phyloP scores from a whole-genome alignment of 1,284 basidiomycete species.

The Cryptococcus hybrid region DNA sequence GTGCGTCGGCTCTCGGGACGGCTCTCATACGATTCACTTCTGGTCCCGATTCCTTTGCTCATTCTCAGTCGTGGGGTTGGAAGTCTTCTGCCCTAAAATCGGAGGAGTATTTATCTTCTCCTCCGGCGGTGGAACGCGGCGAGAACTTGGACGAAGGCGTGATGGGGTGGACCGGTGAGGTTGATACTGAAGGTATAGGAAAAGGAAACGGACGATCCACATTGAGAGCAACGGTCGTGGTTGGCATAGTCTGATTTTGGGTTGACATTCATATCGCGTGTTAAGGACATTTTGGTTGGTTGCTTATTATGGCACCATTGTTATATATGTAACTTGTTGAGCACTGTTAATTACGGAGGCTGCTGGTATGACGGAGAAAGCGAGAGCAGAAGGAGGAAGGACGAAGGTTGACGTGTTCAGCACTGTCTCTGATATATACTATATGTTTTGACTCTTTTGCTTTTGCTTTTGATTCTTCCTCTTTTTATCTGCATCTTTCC shows the following conservation, averaged over 20 bases:
- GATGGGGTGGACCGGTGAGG: slow-evolving; percentile 49
- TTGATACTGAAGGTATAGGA: slow-evolving; percentile 18
- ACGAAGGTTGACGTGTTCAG: too few relatives aligned
- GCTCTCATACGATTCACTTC: slow-evolving; percentile 76
- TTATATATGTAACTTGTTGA: too few relatives aligned
- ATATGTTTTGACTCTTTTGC: too few relatives aligned
- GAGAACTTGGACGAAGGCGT: slow-evolving; percentile 58
- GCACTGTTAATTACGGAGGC: too few relatives aligned
- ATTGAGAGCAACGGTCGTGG: slow-evolving; percentile 38
- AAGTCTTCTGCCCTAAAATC: slow-evolving; percentile 49
- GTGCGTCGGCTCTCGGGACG: slow-evolving; percentile 75
- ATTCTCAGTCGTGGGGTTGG: slow-evolving; percentile 59
- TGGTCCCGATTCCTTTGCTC: slow-evolving; percentile 78
- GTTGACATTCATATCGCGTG: too few relatives aligned
- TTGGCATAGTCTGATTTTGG: slow-evolving; percentile 22
- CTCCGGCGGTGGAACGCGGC: slow-evolving; percentile 39
- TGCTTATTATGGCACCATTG: too few relatives aligned
- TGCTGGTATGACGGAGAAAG: too few relatives aligned
- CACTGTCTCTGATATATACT: too few relatives aligned
- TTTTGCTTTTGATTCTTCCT: too few relatives aligned
- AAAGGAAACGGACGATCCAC: slow-evolving; percentile 23
- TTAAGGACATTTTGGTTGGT: too few relatives aligned
- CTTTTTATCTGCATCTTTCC: too few relatives aligned
- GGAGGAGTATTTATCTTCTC: slow-evolving; percentile 45
- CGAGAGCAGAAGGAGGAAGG: too few relatives aligned